These are phyloP conservation scores for Chytriomyces sp. DNA, from an alignment of 192 early-diverging fungal species.

Conservation along the genomic window DNA sequence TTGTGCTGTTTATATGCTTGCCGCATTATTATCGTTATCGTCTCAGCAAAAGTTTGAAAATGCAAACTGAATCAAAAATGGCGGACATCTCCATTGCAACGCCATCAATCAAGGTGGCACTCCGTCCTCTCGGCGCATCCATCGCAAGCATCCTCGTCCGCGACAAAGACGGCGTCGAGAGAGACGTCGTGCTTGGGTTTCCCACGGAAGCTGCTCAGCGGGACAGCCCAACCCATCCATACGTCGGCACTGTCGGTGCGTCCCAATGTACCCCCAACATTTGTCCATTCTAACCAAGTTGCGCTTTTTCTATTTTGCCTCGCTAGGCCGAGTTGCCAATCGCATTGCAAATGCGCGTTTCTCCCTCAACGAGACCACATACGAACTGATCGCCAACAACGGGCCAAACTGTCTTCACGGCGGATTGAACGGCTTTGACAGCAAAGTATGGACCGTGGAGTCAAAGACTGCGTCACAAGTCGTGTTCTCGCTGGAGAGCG, in stretches of 20 bases:
- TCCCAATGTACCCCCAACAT: neutral
- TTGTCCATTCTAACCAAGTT: neutral
- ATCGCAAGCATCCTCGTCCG: conserved; percentile 25
- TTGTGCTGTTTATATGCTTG: too few species aligned
- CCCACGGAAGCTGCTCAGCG: conserved; percentile 46
- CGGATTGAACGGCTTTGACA: conserved; percentile 76
- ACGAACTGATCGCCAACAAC: conserved; percentile 68
- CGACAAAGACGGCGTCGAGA: neutral
- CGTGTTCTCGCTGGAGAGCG: conserved; percentile 61
- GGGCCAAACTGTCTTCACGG: conserved; percentile 84
- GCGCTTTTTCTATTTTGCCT: neutral
- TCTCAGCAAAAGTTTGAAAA: too few species aligned
- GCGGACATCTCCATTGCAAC: too few species aligned
- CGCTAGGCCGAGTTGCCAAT: neutral
- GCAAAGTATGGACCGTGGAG: conserved; percentile 62
- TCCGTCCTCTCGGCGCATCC: conserved; percentile 31
- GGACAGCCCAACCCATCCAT: conserved; percentile 1
- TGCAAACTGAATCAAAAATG: too few species aligned
- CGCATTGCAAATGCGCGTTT: conserved; percentile 48
- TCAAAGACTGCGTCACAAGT: conserved; percentile 56
- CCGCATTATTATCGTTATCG: too few species aligned
- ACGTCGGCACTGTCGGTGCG: conserved; percentile 1
- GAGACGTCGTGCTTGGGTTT: conserved; percentile 69
- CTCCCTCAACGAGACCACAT: conserved; percentile 60
- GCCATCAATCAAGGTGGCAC: neutral